Evolutionary conservation across 2,329 filamentous ascomycete species (phyloP), one percentile per base, ranked within the genome.

Genomic region (Elsinoe arachidis): DNA sequence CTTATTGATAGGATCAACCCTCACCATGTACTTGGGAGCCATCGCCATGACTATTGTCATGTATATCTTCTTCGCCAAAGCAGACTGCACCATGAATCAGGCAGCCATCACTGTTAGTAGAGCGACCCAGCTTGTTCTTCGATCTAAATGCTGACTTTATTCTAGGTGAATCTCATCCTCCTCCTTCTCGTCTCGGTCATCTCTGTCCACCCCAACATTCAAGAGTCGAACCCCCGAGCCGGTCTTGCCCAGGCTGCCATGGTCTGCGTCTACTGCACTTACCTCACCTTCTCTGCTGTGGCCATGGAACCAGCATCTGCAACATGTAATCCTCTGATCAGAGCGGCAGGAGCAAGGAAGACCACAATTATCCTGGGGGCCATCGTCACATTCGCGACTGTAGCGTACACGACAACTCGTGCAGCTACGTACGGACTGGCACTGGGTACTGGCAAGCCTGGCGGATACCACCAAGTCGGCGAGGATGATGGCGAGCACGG

Each of bases 271-370:
- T 99, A 99, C 78, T 99, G 93, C 81, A 97, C 93, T 43, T 99
- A 99, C 69, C 82, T 99, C 57, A 99, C 93, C 63, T 90, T 99
- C 84, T 96, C 91, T 2, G 93, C 93, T 23, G 93, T 99, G 1
- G 95, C 90, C 57, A 97, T 99, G 93, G 92, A 99, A 67, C 93
- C 93, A 0, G 92, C 97, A 71, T 85, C 96, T 76, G 86, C 88
- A 65, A 81, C 88, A 63, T 99, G 93, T 82, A 99, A 99, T 73
- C 93, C 93, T 7, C 80, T 99, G 33, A 79, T 96, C 60, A 84
- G 83, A 55, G 91, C 90, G 6, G 87, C 88, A 61, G 90, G 89
- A 60, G 93, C 92, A 9, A 84, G 93, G 61, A 95, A 88, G 6
- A 93, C 90, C 1, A 95, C 90, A 26, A 84, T 97, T 59, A 83